phyloP scores from a whole-genome alignment of 495 filamentous ascomycete genomes.

The Tuber magnatum region DNA sequence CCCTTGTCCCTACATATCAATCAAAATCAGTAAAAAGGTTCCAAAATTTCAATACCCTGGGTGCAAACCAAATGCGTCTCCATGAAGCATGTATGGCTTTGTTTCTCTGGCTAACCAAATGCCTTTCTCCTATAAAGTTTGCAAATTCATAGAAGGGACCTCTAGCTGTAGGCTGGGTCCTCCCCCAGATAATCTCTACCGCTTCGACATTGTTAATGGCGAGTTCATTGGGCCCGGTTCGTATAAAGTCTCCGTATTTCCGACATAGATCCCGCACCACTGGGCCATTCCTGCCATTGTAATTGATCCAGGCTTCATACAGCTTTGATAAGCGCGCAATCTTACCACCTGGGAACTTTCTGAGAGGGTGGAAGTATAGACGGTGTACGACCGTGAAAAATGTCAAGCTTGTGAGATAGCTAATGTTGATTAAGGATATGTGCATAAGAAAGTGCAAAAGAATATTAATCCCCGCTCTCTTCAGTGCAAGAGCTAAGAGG shows the following conservation, averaged over 20 bases:
- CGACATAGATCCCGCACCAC: conserved; percentile 15
- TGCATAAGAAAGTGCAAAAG: neutral
- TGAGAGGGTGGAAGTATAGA: conserved; percentile 30
- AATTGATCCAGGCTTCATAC: conserved; percentile 19
- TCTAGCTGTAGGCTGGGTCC: conserved; percentile 16
- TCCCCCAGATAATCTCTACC: conserved; percentile 18
- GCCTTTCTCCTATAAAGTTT: conserved; percentile 14
- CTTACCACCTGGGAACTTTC: conserved; percentile 14
- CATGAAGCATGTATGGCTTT: conserved; percentile 19
- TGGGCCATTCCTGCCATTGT: conserved; percentile 6
- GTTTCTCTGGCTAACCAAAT: conserved; percentile 21
- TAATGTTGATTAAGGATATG: conserved; percentile 17
- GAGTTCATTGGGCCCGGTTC: conserved; percentile 33
- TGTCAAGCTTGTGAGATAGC: conserved; percentile 17
- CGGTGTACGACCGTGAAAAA: conserved; percentile 15
- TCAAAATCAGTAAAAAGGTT: neutral
- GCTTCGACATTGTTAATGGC: conserved; percentile 29
- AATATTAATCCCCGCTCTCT: neutral
- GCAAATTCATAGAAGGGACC: conserved; percentile 32
- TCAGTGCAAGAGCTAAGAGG: neutral
- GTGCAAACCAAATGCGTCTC: conserved; percentile 28
- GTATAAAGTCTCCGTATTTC: conserved; percentile 29
- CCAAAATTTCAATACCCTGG: neutral
- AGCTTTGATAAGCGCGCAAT: conserved; percentile 22
- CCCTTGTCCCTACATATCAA: conserved; percentile 14